phyloP scores from a whole-genome alignment of 352 stramenopile genomes.

The Pythium aristosporum region DNA sequence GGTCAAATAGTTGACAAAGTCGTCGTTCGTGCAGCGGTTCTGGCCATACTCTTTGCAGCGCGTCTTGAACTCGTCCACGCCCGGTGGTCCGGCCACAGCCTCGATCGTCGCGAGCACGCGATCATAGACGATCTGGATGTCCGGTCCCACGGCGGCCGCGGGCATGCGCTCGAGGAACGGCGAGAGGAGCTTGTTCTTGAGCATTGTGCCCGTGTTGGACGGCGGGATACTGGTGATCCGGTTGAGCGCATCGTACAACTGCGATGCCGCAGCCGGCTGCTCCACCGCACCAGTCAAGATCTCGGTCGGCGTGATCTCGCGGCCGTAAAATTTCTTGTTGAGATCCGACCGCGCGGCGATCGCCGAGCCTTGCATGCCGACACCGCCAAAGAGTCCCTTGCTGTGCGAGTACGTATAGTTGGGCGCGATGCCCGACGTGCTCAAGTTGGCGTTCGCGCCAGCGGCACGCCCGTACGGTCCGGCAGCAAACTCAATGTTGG shows the following conservation, averaged over 20 bases:
- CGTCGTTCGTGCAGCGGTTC: conserved; percentile 71
- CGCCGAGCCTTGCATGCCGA: conserved; percentile 76
- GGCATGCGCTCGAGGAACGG: conserved; percentile 78
- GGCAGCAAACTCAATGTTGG: conserved; percentile 80
- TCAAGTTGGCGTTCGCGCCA: conserved; percentile 77
- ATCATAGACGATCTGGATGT: conserved; percentile 86
- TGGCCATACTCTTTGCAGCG: conserved; percentile 87
- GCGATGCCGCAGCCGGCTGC: conserved; percentile 73
- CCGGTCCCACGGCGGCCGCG: conserved; percentile 57
- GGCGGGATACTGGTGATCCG: conserved; percentile 71
- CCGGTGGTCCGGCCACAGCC: conserved; percentile 43
- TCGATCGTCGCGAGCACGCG: conserved; percentile 77
- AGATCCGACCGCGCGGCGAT: conserved; percentile 78
- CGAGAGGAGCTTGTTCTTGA: conserved; percentile 66
- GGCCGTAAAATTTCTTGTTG: conserved; percentile 90
- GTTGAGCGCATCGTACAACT: conserved; percentile 83
- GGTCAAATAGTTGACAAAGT: conserved; percentile 67
- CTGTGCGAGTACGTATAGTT: conserved; percentile 91
- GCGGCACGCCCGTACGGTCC: conserved; percentile 79
- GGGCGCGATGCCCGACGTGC: conserved; percentile 62
- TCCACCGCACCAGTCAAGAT: conserved; percentile 83
- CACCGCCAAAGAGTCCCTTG: conserved; percentile 84
- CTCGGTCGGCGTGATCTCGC: conserved; percentile 80
- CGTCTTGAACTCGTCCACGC: conserved; percentile 82
- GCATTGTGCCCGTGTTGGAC: conserved; percentile 42